Conservation (phyloP, 495 filamentous ascomycete species). For the Talaromyces liani region DNA sequence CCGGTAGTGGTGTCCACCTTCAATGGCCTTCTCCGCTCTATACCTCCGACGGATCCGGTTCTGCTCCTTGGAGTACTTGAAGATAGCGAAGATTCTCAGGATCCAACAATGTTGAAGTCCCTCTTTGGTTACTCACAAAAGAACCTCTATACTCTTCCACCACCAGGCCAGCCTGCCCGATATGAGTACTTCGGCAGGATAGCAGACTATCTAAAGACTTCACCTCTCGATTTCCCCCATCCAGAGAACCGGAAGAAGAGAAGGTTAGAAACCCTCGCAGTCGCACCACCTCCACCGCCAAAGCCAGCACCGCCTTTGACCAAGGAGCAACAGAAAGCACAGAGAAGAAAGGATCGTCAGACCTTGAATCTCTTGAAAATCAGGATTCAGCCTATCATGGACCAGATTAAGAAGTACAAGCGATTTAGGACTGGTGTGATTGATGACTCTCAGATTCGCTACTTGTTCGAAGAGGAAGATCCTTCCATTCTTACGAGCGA, state of each 20-base stretch:
- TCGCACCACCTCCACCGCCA: conserved; percentile 65
- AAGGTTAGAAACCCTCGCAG: conserved; percentile 63
- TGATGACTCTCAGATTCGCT: conserved; percentile 60
- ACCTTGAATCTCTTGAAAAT: conserved; percentile 79
- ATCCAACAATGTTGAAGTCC: conserved; percentile 57
- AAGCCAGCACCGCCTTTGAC: conserved; percentile 45
- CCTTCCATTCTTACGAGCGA: conserved; percentile 76
- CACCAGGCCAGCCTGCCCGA: conserved; percentile 59
- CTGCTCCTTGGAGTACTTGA: conserved; percentile 79
- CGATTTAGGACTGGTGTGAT: conserved; percentile 77
- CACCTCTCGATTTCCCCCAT: conserved; percentile 80
- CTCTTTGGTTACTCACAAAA: conserved; percentile 78
- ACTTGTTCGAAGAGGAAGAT: conserved; percentile 76
- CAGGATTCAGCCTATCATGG: conserved; percentile 86
- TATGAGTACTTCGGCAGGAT: conserved; percentile 69
- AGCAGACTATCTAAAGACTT: conserved; percentile 63
- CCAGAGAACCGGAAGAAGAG: conserved; percentile 77
- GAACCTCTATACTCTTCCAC: conserved; percentile 60
- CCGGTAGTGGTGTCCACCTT: conserved; percentile 68
- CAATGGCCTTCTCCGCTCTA: conserved; percentile 61
- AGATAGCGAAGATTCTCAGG: conserved; percentile 45
- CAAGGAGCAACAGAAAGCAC: conserved; percentile 71
- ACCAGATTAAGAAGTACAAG: conserved; percentile 82
- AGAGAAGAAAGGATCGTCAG: conserved; percentile 72
- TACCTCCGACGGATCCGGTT: conserved; percentile 82